Evolutionary conservation across 1,284 basidiomycete genomes (phyloP).

Genomic region (Austroboletus rostrupii): DNA sequence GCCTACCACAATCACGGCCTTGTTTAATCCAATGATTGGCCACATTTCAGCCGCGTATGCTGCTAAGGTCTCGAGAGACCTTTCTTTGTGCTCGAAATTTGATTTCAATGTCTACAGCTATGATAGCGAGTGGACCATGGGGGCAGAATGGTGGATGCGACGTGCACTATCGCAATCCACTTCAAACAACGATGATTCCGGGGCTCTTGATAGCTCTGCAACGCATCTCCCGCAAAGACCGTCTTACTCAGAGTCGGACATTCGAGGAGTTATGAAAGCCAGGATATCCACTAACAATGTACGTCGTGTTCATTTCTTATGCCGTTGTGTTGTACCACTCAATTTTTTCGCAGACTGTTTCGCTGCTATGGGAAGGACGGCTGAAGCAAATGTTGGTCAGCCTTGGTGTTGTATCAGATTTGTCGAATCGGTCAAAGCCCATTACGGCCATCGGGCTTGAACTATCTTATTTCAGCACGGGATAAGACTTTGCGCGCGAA

Average conservation of each 20-base stretch:
- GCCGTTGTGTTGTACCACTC: slow-evolving; percentile 4
- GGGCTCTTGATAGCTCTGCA: not conserved
- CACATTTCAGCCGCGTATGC: slow-evolving; percentile 91
- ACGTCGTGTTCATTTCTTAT: slow-evolving; percentile 25
- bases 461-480: slow-evolving; percentile 86
- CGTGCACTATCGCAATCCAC: slow-evolving; percentile 31
- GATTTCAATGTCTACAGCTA: slow-evolving; percentile 98
- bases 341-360: slow-evolving; percentile 60
- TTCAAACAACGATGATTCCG: slow-evolving; percentile 8
- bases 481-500: slow-evolving; percentile 30
- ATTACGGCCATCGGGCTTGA: slow-evolving; percentile 88
- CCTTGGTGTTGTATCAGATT: slow-evolving; percentile 83
- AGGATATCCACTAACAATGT: slow-evolving; percentile 86
- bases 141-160: slow-evolving; percentile 91
- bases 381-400: slow-evolving; percentile 86
- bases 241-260: slow-evolving; percentile 32
- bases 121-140: slow-evolving; percentile 92
- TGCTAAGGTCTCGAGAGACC: slow-evolving; percentile 80
- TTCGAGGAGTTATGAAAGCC: slow-evolving; percentile 85
- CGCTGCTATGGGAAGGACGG: slow-evolving; percentile 93
- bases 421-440: slow-evolving; percentile 78
- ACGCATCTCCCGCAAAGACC: slow-evolving; percentile 7
- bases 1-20: slow-evolving; percentile 89
- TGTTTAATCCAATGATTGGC: slow-evolving; percentile 96
- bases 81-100: slow-evolving; percentile 88